Evolutionary conservation across 352 stramenopile species (phyloP), one percentile per base, ranked within the genome.

Genomic region (Halophytophthora batemanensis): DNA sequence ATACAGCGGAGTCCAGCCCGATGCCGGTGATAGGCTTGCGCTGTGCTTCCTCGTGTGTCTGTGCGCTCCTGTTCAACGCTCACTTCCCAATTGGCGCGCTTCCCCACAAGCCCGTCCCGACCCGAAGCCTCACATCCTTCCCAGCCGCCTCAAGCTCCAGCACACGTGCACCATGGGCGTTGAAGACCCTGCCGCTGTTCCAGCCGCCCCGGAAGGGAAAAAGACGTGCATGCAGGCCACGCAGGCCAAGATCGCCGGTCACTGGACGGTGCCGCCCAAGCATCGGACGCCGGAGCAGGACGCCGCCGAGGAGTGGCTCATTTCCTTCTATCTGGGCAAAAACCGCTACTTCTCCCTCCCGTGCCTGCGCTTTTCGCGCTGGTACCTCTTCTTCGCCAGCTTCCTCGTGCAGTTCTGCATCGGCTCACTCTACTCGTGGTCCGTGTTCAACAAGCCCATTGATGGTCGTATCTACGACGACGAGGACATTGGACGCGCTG

Each of bases 341-440:
- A 67, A 76, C 58, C 64, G 68, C 25, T 86, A 82, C 56, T 71
- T 71, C 43, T 68, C 59, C 44, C 15, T 67, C 14, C 56, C 44
- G 2, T 53, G 23, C 11, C 29, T 85, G 49, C 54, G 55, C 45
- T 85, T 85, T 57, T 66, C 59, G 19, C 66, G 73, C 33, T 85
- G 74, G 74, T 77, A 77, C 53, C 55, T 85, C 45, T 86, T 86
- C 64, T 74, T 68, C 35, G 66, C 71, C 0, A 64, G 71, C 3
- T 86, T 86, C 50, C 25, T 82, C 19, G 57, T 79, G 13, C 74
- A 84, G 59, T 82, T 85, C 55, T 85, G 71, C 58, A 80, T 79
- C 56, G 76, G 76, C 4, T 82, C 71, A 45, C 69, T 87, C 43
- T 87, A 87, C 57, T 72, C 71, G 3, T 87, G 74, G 74, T 83